A percentile compares a stretch with the other conserved stretches of the same genome.
These are phyloP conservation scores for Tuber indicum DNA, from an alignment of 495 filamentous ascomycete species.

Conservation along the genomic window DNA sequence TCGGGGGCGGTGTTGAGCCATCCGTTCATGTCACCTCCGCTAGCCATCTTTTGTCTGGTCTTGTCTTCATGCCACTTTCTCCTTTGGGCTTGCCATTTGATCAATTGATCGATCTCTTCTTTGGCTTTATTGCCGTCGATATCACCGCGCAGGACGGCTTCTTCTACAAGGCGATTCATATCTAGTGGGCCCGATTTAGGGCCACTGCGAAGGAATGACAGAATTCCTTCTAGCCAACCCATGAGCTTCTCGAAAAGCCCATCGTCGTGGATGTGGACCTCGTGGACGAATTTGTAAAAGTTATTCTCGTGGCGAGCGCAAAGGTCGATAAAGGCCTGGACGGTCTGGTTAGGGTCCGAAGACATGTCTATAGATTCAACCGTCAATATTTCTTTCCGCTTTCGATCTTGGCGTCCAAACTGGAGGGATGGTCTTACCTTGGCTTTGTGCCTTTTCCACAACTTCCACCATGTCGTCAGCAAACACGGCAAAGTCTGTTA, in stretches of 20 bases:
- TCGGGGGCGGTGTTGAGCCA: slow-evolving; percentile 44
- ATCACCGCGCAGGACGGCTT: slow-evolving; percentile 58
- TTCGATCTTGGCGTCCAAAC: neutral
- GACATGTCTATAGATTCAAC: slow-evolving; percentile 55
- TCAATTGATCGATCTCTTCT: slow-evolving; percentile 73
- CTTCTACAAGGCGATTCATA: slow-evolving; percentile 85
- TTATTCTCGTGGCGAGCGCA: slow-evolving; percentile 91
- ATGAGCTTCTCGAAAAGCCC: slow-evolving; percentile 92
- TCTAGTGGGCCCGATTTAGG: slow-evolving; percentile 71
- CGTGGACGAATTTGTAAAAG: slow-evolving; percentile 98
- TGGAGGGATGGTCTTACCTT: slow-evolving; percentile 41
- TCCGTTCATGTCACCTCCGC: slow-evolving; percentile 53
- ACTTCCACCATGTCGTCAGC: slow-evolving; percentile 85
- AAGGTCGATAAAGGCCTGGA: slow-evolving; percentile 97
- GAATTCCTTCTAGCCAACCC: slow-evolving; percentile 95
- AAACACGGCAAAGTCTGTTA: slow-evolving; percentile 91
- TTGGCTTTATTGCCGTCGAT: slow-evolving; percentile 67
- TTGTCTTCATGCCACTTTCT: slow-evolving; percentile 98
- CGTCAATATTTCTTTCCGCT: neutral
- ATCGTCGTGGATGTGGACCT: slow-evolving; percentile 96
- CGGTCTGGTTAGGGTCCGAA: slow-evolving; percentile 94
- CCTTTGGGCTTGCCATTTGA: slow-evolving; percentile 86
- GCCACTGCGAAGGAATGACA: slow-evolving; percentile 83
- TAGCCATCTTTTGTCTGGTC: slow-evolving; percentile 97
- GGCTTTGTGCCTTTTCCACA: slow-evolving; percentile 79